These are phyloP conservation scores for Tuber magnatum DNA, from an alignment of 495 filamentous ascomycete genomes.

Conservation along the genomic window DNA sequence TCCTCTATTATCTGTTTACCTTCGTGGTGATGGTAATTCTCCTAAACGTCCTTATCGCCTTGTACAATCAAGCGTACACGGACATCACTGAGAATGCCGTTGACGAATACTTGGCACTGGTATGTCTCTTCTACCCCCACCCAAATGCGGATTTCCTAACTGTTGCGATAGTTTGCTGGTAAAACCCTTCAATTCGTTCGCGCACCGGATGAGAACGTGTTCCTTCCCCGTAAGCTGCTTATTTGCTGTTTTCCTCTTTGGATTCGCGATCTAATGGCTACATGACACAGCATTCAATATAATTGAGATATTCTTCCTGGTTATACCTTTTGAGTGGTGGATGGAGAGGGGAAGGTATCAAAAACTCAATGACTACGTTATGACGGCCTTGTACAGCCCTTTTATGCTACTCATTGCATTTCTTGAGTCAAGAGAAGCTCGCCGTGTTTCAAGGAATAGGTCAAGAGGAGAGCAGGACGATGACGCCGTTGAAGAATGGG, in stretches of 20 bases:
- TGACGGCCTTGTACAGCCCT: conserved; percentile 79
- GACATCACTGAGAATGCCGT: conserved; percentile 91
- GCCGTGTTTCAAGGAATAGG: conserved; percentile 62
- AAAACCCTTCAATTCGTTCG: conserved; percentile 95
- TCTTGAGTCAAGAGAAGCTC: conserved; percentile 64
- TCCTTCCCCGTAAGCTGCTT: conserved; percentile 59
- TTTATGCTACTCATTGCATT: conserved; percentile 71
- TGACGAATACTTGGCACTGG: conserved; percentile 86
- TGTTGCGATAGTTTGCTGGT: conserved; percentile 54
- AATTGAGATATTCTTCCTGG: conserved; percentile 72
- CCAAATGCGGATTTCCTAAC: not conserved
- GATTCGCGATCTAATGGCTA: conserved; percentile 6
- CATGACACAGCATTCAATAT: conserved; percentile 63
- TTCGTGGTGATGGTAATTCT: conserved; percentile 92
- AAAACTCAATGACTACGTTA: conserved; percentile 74
- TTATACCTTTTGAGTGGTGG: conserved; percentile 95
- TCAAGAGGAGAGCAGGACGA: conserved; percentile 81
- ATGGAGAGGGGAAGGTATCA: conserved; percentile 61
- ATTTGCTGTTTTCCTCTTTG: conserved; percentile 28
- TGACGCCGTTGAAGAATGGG: conserved; percentile 84
- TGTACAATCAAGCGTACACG: conserved; percentile 93
- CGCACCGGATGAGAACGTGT: conserved; percentile 95
- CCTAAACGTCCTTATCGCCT: conserved; percentile 87
- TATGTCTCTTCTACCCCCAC: not conserved
- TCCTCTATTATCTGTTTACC: conserved; percentile 91